Conservation (phyloP, 176 grass and related monocot genomes). For the Triticum urartu region DNA sequence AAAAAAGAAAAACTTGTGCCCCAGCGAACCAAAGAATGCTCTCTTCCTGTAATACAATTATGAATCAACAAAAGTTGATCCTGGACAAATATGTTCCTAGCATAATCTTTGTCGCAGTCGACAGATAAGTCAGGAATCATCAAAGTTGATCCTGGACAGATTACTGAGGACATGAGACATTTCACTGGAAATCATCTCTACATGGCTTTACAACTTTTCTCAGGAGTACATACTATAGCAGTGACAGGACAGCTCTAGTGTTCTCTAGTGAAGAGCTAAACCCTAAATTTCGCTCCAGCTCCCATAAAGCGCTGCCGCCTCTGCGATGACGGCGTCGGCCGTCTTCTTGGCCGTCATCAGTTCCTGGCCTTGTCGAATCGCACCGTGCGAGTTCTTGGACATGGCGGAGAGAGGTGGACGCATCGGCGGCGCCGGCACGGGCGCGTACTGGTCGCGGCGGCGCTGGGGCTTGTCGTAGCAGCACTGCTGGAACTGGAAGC, state of each 20-base stretch:
- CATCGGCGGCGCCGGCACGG: neutral
- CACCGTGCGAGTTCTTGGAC: constrained; percentile 2
- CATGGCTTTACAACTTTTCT: neutral
- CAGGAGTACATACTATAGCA: neutral
- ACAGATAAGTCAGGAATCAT: neutral
- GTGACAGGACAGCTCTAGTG: no score
- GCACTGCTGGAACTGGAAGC: neutral
- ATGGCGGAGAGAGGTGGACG: neutral
- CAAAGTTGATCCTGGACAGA: neutral
- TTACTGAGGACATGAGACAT: neutral
- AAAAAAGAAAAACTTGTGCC: neutral
- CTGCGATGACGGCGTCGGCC: neutral
- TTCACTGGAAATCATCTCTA: neutral
- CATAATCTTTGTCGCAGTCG: no score
- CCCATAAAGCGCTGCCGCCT: neutral
- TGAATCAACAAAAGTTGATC: no score
- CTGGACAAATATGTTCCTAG: no score
- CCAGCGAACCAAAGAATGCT: neutral
- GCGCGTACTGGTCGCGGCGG: neutral
- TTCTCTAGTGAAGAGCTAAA: neutral
- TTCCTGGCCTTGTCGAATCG: neutral
- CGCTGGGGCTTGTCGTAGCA: neutral
- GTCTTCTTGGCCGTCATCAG: neutral
- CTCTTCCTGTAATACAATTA: no score
- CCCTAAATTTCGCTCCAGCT: constrained; percentile 30